Evolutionary conservation across 345 rosid species (phyloP).

Genomic region (Salix suchowensis): DNA sequence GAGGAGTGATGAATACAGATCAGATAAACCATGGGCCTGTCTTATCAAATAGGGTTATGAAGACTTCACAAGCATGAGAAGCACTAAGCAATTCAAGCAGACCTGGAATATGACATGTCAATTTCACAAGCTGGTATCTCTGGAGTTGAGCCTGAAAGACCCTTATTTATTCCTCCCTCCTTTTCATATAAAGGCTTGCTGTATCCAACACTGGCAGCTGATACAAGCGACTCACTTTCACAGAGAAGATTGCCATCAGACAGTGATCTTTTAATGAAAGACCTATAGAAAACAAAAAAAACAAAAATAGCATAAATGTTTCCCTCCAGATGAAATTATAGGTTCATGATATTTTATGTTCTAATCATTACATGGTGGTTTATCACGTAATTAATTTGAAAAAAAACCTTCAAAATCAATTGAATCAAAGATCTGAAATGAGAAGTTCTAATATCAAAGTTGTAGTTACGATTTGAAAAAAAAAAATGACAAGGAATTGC

Average conservation of each 20-base stretch:
- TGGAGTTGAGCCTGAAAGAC: conserved; percentile 60
- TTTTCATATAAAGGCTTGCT: conserved; percentile 31
- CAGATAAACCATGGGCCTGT: not conserved
- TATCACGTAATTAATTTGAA: not conserved
- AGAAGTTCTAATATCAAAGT: not conserved
- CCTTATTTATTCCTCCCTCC: conserved; percentile 31
- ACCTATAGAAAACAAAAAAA: conserved; percentile 31
- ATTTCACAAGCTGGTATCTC: conserved; percentile 50
- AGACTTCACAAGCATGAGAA: not conserved
- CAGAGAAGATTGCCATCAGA: conserved; percentile 72
- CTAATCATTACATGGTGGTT: not conserved
- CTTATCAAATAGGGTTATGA: not conserved
- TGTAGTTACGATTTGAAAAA: not conserved
- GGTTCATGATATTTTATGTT: not conserved
- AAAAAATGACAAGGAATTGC: not conserved
- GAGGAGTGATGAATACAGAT: not conserved
- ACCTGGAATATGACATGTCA: conserved; percentile 55
- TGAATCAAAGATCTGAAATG: not conserved
- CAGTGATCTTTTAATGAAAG: conserved; percentile 62
- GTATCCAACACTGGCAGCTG: conserved; percentile 29
- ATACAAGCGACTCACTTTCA: conserved; percentile 38
- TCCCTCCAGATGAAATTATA: not conserved
- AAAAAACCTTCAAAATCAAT: not conserved
- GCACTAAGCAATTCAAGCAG: not conserved
- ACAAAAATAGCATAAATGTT: not conserved